Percentiles rank a stretch among this genome's conserved stretches.
phyloP scores from a whole-genome alignment of 305 asterid species.

The Fraxinus ornus region DNA sequence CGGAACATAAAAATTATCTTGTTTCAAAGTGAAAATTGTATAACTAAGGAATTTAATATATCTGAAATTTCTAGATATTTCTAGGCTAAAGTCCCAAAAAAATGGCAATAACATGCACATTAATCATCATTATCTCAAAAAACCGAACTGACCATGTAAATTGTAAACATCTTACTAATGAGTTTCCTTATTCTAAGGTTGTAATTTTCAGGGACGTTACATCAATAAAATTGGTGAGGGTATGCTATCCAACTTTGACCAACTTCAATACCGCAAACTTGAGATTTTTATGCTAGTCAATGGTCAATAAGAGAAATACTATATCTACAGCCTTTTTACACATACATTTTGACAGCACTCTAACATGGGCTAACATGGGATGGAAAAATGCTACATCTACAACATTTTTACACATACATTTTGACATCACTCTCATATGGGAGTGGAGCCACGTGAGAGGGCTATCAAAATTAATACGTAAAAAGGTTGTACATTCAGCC shows the following conservation, averaged over 20 bases:
- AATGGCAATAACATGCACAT: no score
- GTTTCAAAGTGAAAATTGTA: neutral
- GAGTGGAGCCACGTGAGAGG: no score
- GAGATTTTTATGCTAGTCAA: neutral
- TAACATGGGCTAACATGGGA: no score
- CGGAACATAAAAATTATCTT: neutral
- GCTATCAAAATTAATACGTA: no score
- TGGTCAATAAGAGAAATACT: neutral
- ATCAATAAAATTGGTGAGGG: neutral
- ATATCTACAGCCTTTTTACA: no score
- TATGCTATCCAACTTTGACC: neutral
- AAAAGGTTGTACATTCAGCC: no score
- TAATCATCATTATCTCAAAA: no score
- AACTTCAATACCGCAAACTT: neutral
- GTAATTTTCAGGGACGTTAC: neutral
- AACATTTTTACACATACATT: no score
- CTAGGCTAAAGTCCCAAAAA: neutral
- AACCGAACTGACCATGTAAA: neutral
- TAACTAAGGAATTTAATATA: no score
- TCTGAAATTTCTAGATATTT: neutral
- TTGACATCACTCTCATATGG: no score
- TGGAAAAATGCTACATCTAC: no score
- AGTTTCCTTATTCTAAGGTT: neutral
- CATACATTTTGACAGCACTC: no score
- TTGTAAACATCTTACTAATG: neutral